phyloP scores from a whole-genome alignment of 768 basidiomycete species.

The Boletus pseudopeckii region DNA sequence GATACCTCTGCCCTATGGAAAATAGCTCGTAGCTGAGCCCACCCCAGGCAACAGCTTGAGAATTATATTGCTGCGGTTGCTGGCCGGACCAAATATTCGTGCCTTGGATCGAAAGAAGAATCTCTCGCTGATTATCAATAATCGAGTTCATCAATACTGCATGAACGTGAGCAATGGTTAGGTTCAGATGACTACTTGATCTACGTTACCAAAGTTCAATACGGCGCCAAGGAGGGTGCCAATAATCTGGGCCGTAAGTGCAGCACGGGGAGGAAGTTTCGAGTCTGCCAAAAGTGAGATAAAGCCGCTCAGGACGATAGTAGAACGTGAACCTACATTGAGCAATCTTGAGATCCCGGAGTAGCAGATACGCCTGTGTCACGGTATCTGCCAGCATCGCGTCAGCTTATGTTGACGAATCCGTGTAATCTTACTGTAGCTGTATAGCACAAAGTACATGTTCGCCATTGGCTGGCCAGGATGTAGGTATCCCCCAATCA shows the following conservation, averaged over 20 bases:
- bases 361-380: conserved; percentile 47
- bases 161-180: conserved; percentile 39
- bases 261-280: conserved; percentile 64
- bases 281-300: conserved; percentile 33
- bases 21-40: conserved; percentile 39
- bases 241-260: conserved; percentile 59
- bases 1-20: conserved; percentile 26
- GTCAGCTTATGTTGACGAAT: conserved; percentile 31
- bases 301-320: conserved; percentile 37
- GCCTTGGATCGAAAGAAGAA: conserved; percentile 54
- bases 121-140: conserved; percentile 47
- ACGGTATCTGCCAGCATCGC: conserved; percentile 42
- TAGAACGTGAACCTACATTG: conserved; percentile 16
- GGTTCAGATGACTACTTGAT: conserved; percentile 36
- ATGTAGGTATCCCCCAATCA: conserved; percentile 36
- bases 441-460: conserved; percentile 43
- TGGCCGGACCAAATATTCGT: conserved; percentile 38
- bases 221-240: conserved; percentile 27
- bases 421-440: conserved; percentile 38
- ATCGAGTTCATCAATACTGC: conserved; percentile 53
- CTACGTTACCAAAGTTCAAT: conserved; percentile 51
- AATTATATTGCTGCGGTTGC: conserved; percentile 30
- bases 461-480: conserved; percentile 43
- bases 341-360: conserved; percentile 53
- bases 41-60: conserved; percentile 40